These are phyloP conservation scores for Hypholoma sublateritium DNA, from an alignment of 768 basidiomycete species.

Conservation along the genomic window DNA sequence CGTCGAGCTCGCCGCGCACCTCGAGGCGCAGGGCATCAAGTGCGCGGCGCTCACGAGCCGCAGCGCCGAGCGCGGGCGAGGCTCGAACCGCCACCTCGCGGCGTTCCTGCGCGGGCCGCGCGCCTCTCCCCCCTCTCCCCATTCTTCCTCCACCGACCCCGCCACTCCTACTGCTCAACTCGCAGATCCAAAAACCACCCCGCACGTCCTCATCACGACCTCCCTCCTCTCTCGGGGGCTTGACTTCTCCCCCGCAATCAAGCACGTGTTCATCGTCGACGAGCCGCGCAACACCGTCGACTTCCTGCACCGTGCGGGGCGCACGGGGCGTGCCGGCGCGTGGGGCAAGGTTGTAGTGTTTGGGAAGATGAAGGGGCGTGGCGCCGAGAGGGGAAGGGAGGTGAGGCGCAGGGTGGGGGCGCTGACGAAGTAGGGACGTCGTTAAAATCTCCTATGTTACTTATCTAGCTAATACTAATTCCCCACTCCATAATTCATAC, in stretches of 20 bases:
- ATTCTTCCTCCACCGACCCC: slow-evolving; percentile 3
- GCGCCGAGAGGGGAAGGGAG: slow-evolving; percentile 50
- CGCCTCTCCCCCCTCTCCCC: slow-evolving; percentile 12
- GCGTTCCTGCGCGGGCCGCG: slow-evolving; percentile 56
- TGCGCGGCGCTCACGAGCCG: slow-evolving; percentile 67
- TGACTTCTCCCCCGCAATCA: slow-evolving; percentile 78
- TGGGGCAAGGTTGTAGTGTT: slow-evolving; percentile 75
- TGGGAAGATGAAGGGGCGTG: slow-evolving; percentile 67
- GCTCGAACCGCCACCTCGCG: slow-evolving; percentile 75
- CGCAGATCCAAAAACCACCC: slow-evolving; percentile 33
- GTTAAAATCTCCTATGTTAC: no score
- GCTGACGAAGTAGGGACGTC: background rate
- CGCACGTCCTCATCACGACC: slow-evolving; percentile 83
- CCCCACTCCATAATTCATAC: no score
- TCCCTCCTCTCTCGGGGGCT: slow-evolving; percentile 89
- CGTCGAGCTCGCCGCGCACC: slow-evolving; percentile 54
- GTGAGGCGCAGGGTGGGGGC: slow-evolving; percentile 49
- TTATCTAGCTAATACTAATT: no score
- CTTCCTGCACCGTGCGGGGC: slow-evolving; percentile 88
- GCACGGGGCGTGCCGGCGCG: slow-evolving; percentile 75
- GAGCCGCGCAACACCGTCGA: slow-evolving; percentile 89
- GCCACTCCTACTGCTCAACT: background rate
- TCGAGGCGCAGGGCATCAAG: slow-evolving; percentile 60
- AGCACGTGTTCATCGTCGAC: slow-evolving; percentile 85
- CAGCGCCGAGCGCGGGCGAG: slow-evolving; percentile 56